Evolutionary conservation across 352 stramenopile genomes (phyloP), one percentile per base, ranked within the genome.

Genomic region (Phytophthora agathidicida): DNA sequence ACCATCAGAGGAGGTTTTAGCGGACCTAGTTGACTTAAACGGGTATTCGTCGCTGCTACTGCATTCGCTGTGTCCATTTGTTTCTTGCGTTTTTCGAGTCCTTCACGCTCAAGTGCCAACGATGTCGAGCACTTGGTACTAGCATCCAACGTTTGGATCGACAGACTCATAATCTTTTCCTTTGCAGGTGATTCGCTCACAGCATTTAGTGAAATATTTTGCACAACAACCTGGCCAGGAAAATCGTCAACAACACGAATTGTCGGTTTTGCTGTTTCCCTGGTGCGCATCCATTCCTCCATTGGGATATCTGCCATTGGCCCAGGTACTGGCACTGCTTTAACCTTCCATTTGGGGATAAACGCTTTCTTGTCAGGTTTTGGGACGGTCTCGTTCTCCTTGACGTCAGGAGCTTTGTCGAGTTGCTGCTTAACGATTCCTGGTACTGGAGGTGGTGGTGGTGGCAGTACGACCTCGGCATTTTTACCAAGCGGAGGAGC

Each of bases 221-320:
- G n/a, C n/a, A n/a, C n/a, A n/a, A n/a, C n/a, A n/a, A n/a, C n/a
- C n/a, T n/a, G n/a, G n/a, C n/a, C n/a, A n/a, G n/a, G n/a, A n/a
- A n/a, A n/a, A 6, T 69, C 53, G 19, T 70, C 55, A n/a, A 38
- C 28, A 2, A 80, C 59, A 26, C 63, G 17, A n/a, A 79, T 56
- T 3, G 76, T 77, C 31, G 71, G 73, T 51, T 77, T 88, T 17
- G 77, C 77, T 5, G 73, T 76, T 9, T 72, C 54, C n/a, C 77
- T 76, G 7, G 80, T 93, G 28, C 68, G 44, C 80, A 93, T 93
- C 83, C 83, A 93, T 1, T 88, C 73, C 33, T 89, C 83, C 59
- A 89, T 86, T 3, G 75, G 72, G 0, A 84, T 71, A 31, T 73
- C 73, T 17, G 70, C 69, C 65, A 83, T 76, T 8, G 80, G 78